Base-by-base conservation (phyloP, 306 rosid species). In the Argentina anserina region DNA sequence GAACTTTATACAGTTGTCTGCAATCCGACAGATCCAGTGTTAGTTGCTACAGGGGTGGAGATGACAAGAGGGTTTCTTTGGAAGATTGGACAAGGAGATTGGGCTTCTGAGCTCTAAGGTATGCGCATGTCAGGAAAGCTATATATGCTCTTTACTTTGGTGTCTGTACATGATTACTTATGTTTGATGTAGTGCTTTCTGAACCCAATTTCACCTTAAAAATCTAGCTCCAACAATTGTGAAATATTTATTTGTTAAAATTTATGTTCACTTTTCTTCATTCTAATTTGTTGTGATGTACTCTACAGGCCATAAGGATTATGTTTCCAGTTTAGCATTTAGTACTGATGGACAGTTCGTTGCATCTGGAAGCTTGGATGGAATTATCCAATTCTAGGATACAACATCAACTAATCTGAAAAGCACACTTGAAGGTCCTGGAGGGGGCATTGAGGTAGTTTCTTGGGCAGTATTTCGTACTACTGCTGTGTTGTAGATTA, bases 11-110 rank as follows among this genome's bases (percentile, higher is more conserved):
- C 96, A 1, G 96, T 85, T 83, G 77, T 86, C 6, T 94, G 96
- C 83, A 91, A 91, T 87, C 96, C 99, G 42, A 83, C 80, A 10
- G 95, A 91, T 73, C 70, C 77, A 4, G 41, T 76, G 6, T 82
- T 94, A 81, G 98, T 94, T 75, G 95, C 95, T 9, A 89, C 98
- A 1, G 98, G 52, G 92, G 96, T 61, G 79, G 90, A 46, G 97
- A 94, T 83, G 96, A 94, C 74, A 86, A 86, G 46, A 79, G 98
- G 96, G 28, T 94, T 89, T 88, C 86, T 94, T 58, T 94, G 98
- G 98, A 87, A 61, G 83, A 86, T 91, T 75, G 91, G 87, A 39
- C 82, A 67, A 58, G 96, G 97, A 81, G 96, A 89, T 81, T 91
- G 90, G 91, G 87, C 97, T 67, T 80, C 72, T 69, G 95, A 94